Evolutionary conservation across 371 early-diverging fungal genomes (phyloP).

Genomic region (Rhizopus delemar): DNA sequence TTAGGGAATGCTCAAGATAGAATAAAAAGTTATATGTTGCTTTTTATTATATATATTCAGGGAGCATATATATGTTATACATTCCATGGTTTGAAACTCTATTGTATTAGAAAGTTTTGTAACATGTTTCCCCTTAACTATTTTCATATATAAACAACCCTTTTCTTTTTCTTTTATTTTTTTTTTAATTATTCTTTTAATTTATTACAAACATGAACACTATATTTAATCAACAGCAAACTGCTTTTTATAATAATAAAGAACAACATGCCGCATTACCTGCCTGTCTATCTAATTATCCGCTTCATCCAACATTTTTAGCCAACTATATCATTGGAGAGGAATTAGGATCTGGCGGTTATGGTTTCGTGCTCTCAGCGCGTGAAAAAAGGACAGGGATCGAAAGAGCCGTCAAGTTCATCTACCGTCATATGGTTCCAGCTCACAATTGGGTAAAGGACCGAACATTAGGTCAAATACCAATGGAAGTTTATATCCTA

Average conservation of each 20-base stretch:
- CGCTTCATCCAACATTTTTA: conserved; percentile 49
- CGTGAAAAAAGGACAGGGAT: conserved; percentile 46
- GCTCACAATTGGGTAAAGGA: conserved; percentile 62
- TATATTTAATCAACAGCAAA: conserved; percentile 5
- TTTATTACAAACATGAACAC: background rate
- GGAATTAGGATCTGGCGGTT: conserved; percentile 79
- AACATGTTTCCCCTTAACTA: too few relatives aligned
- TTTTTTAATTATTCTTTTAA: conserved; percentile 5
- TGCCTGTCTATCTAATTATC: conserved; percentile 23
- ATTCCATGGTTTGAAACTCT: background rate
- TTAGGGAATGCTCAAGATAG: conserved; percentile 6
- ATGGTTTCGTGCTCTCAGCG: conserved; percentile 75
- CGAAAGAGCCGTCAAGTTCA: conserved; percentile 82
- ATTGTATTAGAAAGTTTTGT: too few relatives aligned
- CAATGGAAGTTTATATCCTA: conserved; percentile 76
- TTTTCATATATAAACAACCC: background rate
- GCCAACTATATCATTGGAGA: conserved; percentile 59
- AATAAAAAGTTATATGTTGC: background rate
- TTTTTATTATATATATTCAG: conserved; percentile 3
- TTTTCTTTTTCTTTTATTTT: conserved; percentile 11
- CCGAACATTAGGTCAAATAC: conserved; percentile 61
- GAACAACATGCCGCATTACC: background rate
- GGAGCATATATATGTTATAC: conserved; percentile 5
- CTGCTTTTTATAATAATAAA: conserved; percentile 8
- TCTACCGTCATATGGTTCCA: conserved; percentile 67